Percentiles rank a stretch among this genome's conserved stretches.
These are phyloP conservation scores for Podaxis carcinomalis DNA, from an alignment of 768 basidiomycete species.

Conservation along the genomic window DNA sequence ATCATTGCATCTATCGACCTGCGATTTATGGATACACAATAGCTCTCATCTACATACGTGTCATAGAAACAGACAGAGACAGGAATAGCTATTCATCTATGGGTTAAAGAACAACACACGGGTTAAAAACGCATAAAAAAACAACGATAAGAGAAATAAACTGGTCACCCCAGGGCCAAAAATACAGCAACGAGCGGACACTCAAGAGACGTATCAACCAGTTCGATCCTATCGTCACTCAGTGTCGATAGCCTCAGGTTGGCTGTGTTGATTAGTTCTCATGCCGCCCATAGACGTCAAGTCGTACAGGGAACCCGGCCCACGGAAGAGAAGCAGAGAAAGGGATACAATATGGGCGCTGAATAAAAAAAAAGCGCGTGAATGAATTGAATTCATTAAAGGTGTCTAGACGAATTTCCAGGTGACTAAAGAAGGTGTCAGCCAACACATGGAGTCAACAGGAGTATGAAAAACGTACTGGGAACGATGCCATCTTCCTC, in stretches of 20 bases:
- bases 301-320: background rate
- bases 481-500: conserved; percentile 47
- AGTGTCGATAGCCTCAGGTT: conserved; percentile 2
- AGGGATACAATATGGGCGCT: conserved; percentile 31
- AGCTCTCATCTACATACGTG: no score
- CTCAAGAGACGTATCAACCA: conserved; percentile 3
- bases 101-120: background rate
- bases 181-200: background rate
- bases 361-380: conserved; percentile 12
- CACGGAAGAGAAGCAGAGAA: conserved; percentile 17
- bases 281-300: conserved; percentile 13
- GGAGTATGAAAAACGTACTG: conserved; percentile 38
- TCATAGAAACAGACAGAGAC: no score
- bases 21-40: background rate
- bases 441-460: background rate
- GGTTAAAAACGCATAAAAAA: background rate
- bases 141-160: background rate
- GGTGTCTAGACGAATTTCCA: conserved; percentile 32
- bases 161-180: background rate
- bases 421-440: conserved; percentile 24
- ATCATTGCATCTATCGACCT: background rate
- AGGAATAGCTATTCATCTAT: background rate
- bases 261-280: background rate
- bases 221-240: conserved; percentile 1
- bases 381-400: conserved; percentile 27